Conservation (phyloP, 148 eudicot species). For the Suaeda aralocaspica region DNA sequence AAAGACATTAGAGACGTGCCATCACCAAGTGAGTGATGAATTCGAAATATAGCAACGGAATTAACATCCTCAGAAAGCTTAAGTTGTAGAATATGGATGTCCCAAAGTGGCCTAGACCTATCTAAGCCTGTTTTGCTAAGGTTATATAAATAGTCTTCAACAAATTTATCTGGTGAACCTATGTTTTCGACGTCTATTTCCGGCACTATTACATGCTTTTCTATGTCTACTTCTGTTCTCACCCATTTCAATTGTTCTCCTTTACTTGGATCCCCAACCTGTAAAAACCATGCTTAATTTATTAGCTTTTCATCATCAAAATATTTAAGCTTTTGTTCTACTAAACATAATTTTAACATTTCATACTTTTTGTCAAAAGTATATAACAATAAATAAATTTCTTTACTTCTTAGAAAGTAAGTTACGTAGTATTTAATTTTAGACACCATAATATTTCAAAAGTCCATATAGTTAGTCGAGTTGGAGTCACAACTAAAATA, state of each 20-base stretch:
- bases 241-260: constrained; percentile 45
- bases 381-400: no score
- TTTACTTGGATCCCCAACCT: constrained; percentile 44
- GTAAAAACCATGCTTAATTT: not conserved
- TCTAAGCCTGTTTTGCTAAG: constrained; percentile 43
- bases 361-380: no score
- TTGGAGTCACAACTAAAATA: no score
- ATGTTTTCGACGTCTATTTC: constrained; percentile 34
- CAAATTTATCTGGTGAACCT: constrained; percentile 40
- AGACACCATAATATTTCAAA: no score
- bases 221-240: constrained; percentile 36
- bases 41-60: constrained; percentile 30
- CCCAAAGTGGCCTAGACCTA: constrained; percentile 64
- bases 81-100: constrained; percentile 54
- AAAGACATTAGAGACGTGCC: constrained; percentile 60
- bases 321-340: not conserved
- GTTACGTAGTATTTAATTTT: no score
- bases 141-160: constrained; percentile 50
- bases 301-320: no score
- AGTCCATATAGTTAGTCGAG: no score
- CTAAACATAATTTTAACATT: no score
- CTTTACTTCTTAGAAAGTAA: no score
- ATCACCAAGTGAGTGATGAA: constrained; percentile 75
- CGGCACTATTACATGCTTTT: constrained; percentile 46
- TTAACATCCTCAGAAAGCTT: constrained; percentile 40